phyloP scores from a whole-genome alignment of 805 yeast genomes.

The Sugiyamaella floridensis region DNA sequence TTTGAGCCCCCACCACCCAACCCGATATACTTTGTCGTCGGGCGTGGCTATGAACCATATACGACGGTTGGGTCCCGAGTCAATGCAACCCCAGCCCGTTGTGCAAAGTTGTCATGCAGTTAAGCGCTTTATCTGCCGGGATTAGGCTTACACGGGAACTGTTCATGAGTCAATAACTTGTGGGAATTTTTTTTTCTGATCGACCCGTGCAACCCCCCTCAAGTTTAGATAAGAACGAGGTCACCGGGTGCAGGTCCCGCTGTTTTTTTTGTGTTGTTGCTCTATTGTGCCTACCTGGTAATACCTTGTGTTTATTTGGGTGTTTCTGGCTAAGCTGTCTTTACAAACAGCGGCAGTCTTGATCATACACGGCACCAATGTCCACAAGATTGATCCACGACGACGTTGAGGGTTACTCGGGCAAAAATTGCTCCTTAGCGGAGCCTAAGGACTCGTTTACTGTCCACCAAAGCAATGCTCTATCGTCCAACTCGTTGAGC shows the following conservation, averaged over 20 bases:
- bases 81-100: neutral
- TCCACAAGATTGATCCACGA: too few relatives aligned
- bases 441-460: neutral
- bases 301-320: too few relatives aligned
- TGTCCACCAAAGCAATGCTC: neutral
- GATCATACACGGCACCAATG: too few relatives aligned
- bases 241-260: neutral
- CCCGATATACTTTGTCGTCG: too few relatives aligned
- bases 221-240: neutral
- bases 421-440: neutral
- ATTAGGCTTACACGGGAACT: slow-evolving; percentile 2
- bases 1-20: too few relatives aligned
- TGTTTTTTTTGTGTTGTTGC: neutral
- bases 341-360: too few relatives aligned
- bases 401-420: too few relatives aligned
- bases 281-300: too few relatives aligned
- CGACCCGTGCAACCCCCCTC: neutral
- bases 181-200: neutral
- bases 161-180: neutral
- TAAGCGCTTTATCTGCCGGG: neutral
- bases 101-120: neutral
- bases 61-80: neutral
- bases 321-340: too few relatives aligned
- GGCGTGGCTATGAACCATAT: neutral
- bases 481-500: neutral